These are phyloP conservation scores for Globisporangium polare DNA, from an alignment of 352 stramenopile genomes.

Conservation along the genomic window DNA sequence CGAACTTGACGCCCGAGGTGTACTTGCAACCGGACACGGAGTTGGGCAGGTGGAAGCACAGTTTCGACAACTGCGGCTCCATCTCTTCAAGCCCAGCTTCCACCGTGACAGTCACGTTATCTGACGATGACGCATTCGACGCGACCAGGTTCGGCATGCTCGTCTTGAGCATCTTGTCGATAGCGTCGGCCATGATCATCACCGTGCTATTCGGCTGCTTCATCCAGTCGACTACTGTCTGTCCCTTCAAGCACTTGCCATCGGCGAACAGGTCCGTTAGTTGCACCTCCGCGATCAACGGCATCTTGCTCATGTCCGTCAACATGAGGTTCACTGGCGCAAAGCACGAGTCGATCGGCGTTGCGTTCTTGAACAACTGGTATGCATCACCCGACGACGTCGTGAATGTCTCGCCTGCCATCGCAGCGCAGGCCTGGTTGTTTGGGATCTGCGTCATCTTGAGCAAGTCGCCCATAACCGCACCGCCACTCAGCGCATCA, in stretches of 20 bases:
- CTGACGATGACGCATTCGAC: background rate
- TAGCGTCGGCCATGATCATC: slow-evolving; percentile 2
- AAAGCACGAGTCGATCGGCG: slow-evolving; percentile 31
- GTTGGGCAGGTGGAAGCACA: slow-evolving; percentile 16
- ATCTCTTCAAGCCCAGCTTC: slow-evolving; percentile 9
- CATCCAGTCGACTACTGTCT: slow-evolving; percentile 11
- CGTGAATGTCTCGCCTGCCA: slow-evolving; percentile 29
- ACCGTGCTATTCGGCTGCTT: slow-evolving; percentile 7
- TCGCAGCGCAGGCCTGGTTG: slow-evolving; percentile 27
- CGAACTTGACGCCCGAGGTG: slow-evolving; percentile 12
- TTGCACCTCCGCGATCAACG: slow-evolving; percentile 17
- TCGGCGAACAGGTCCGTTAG: slow-evolving; percentile 4
- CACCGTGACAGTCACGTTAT: slow-evolving; percentile 1
- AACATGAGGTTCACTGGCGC: slow-evolving; percentile 32
- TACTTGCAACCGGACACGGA: slow-evolving; percentile 14
- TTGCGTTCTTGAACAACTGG: slow-evolving; percentile 27
- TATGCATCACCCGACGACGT: slow-evolving; percentile 19
- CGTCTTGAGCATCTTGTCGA: slow-evolving; percentile 12
- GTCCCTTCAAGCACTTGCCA: slow-evolving; percentile 15
- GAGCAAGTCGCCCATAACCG: slow-evolving; percentile 21
- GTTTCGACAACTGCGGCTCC: background rate
- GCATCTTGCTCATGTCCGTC: slow-evolving; percentile 27
- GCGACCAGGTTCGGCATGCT: background rate
- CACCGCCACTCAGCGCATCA: slow-evolving; percentile 10
- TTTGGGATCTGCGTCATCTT: slow-evolving; percentile 31